Base-by-base conservation (phyloP, 768 basidiomycete species). In the Daedaleopsis sinensis region DNA sequence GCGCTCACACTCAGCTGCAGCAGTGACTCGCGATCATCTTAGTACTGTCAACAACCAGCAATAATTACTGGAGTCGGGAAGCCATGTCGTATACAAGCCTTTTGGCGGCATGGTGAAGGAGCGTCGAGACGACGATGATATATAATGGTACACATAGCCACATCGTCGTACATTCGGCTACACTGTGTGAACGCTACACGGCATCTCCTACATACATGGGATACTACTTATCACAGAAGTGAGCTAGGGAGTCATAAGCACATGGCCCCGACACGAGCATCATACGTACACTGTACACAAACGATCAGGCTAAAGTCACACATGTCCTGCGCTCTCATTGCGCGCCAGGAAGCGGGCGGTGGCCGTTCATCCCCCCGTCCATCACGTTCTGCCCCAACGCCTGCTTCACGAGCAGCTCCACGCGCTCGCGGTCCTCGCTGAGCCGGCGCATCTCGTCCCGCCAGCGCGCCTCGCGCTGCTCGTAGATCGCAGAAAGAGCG, bases 391-490 rank as follows among this genome's bases (percentile, higher is more conserved):
- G 67, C 16, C 74, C 82, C 21, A 91, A 74, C 4, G 88, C 84
- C 73, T 92, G 89, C 65, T 77, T 77, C 52, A 93, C 73, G 44
- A 92, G 73, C 55, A 90, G 65, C 65, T 88, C 86, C 3, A 92
- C 84, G 18, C 79, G 73, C 67, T 89, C 87, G 15, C 89, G 78
- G 58, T 93, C 91, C 32, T 87, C 85, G 51, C 79, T 77, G 58
- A 90, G 78, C 59, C 83, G 77, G 24, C 79, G 72, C 81, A 91
- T 86, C 74, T 91, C 90, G 39, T 73, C 70, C 42, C 79, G 73
- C 85, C 89, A 90, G 44, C 90, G 77, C 51, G 80, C 79, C 69
- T 89, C 89, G 18, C 90, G 77, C 63, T 87, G 80, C 21, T 87
- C 87, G 56, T 90, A 91, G 37, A 93, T 85, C 37, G 76, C 72